Conservation (phyloP, 2,329 filamentous ascomycete genomes). For the Drechslerella dactyloides region DNA sequence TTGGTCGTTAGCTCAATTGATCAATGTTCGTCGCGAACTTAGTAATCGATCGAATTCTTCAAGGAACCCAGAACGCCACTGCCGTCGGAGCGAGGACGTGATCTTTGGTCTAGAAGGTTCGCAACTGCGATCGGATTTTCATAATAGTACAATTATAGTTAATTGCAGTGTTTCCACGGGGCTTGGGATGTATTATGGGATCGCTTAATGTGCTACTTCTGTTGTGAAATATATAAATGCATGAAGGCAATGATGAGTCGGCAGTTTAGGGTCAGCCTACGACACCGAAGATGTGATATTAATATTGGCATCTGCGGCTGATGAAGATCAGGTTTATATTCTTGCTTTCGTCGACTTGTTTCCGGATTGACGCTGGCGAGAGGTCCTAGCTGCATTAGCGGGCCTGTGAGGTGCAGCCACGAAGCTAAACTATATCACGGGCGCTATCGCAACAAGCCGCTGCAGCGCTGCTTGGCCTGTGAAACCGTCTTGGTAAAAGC, state of each 20-base stretch:
- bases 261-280: not conserved
- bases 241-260: not conserved
- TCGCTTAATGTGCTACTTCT: not conserved
- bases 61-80: too few species aligned
- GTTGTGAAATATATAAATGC: too few species aligned
- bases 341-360: not conserved
- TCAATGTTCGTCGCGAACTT: too few species aligned
- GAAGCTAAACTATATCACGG: not conserved
- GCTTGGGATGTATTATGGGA: not conserved
- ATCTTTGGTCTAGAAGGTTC: too few species aligned
- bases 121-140: too few species aligned
- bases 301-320: not conserved
- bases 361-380: not conserved
- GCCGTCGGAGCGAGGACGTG: too few species aligned
- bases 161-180: too few species aligned
- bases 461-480: not conserved
- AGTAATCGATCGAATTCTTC: too few species aligned
- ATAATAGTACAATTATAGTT: too few species aligned
- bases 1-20: not conserved
- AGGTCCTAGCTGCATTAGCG: not conserved
- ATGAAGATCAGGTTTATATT: not conserved
- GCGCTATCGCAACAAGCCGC: not conserved
- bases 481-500: too few species aligned
- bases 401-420: constrained; percentile 2
- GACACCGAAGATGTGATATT: not conserved